Percentiles rank a stretch among this genome's conserved stretches.
These are phyloP conservation scores for Exophiala bonariae DNA, from an alignment of 2,329 filamentous ascomycete species.

Conservation along the genomic window DNA sequence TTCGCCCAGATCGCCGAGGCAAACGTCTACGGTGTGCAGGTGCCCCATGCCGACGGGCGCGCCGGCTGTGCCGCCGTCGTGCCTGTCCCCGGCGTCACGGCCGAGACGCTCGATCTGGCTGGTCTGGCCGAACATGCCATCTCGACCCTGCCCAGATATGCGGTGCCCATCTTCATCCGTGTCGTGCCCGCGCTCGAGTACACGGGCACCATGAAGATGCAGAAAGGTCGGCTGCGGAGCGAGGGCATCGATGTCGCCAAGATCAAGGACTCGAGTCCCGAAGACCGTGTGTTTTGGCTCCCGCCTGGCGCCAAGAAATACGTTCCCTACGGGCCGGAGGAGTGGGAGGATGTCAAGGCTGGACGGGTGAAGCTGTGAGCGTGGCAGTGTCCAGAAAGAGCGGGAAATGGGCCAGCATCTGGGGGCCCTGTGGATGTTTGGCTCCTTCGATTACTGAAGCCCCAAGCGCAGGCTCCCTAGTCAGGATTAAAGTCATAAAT, in stretches of 20 bases:
- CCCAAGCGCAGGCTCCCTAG: too few relatives aligned
- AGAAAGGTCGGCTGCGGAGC: constrained; percentile 64
- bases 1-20: constrained; percentile 71
- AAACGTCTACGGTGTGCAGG: constrained; percentile 79
- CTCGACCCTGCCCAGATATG: constrained; percentile 67
- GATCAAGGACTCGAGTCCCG: constrained; percentile 12
- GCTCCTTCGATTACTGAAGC: too few relatives aligned
- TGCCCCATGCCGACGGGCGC: constrained; percentile 79
- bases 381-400: neutral
- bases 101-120: constrained; percentile 58
- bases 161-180: constrained; percentile 72
- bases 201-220: constrained; percentile 78
- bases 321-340: constrained; percentile 20
- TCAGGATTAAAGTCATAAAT: too few relatives aligned
- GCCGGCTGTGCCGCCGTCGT: constrained; percentile 76
- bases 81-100: constrained; percentile 37
- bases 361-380: constrained; percentile 25
- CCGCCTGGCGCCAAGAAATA: constrained; percentile 22
- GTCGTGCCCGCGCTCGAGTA: constrained; percentile 59
- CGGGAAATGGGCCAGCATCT: too few relatives aligned
- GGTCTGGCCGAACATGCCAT: constrained; percentile 60
- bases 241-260: constrained; percentile 27
- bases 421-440: too few relatives aligned
- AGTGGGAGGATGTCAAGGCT: constrained; percentile 28
- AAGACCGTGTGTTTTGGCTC: constrained; percentile 27